phyloP scores from a whole-genome alignment of 345 rosid genomes.

The Erysimum cheiranthoides region DNA sequence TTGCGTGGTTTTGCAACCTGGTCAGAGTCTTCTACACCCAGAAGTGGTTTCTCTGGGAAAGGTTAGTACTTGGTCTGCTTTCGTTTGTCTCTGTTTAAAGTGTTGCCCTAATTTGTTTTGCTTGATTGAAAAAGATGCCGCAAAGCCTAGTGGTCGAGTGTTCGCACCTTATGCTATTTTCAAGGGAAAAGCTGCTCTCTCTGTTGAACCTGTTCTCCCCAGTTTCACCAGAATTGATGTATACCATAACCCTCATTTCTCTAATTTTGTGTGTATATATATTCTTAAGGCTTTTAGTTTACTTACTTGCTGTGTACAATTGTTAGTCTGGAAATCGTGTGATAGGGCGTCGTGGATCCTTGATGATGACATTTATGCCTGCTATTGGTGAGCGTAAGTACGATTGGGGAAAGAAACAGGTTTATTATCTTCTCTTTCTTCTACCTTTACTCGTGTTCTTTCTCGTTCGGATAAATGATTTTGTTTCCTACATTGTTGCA shows the following conservation, averaged over 20 bases:
- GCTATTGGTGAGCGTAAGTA: slow-evolving; percentile 90
- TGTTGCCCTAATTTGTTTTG: slow-evolving; percentile 6
- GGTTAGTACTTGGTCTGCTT: slow-evolving; percentile 38
- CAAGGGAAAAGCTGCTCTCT: slow-evolving; percentile 93
- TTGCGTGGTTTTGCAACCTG: slow-evolving; percentile 47
- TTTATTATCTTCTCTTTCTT: slow-evolving; percentile 31
- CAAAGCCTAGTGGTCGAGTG: slow-evolving; percentile 53
- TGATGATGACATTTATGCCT: slow-evolving; percentile 85
- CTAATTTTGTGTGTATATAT: not conserved
- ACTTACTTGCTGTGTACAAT: slow-evolving; percentile 1
- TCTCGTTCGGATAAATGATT: not conserved
- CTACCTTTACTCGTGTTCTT: slow-evolving; percentile 5
- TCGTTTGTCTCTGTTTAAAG: not conserved
- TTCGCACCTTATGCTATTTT: slow-evolving; percentile 74
- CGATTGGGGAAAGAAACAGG: slow-evolving; percentile 82
- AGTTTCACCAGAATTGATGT: slow-evolving; percentile 66
- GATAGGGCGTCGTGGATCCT: slow-evolving; percentile 72
- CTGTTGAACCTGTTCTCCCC: slow-evolving; percentile 74
- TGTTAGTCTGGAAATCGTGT: slow-evolving; percentile 61
- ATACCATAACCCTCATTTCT: slow-evolving; percentile 6
- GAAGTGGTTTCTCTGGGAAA: slow-evolving; percentile 45
- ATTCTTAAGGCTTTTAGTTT: not conserved
- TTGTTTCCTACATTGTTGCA: slow-evolving; percentile 48
- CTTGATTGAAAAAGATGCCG: slow-evolving; percentile 34
- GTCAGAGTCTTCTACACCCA: slow-evolving; percentile 52